phyloP scores from a whole-genome alignment of 495 filamentous ascomycete genomes.

The Daldinia grandis region DNA sequence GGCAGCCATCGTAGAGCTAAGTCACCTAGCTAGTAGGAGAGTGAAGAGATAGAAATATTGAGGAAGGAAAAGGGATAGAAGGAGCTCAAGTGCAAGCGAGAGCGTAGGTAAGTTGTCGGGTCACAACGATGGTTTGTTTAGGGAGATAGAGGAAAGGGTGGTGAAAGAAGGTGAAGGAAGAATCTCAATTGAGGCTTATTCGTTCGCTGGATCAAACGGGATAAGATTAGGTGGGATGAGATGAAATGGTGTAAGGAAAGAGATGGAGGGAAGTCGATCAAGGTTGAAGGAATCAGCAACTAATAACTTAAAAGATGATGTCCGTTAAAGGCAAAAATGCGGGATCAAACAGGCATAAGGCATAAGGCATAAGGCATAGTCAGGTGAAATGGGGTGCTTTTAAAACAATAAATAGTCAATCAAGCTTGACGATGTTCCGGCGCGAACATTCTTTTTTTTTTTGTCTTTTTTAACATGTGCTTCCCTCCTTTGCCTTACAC shows the following conservation, averaged over 20 bases:
- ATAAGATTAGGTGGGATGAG: background rate
- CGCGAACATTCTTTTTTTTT: conserved; percentile 9
- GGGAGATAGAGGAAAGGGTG: background rate
- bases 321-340: conserved; percentile 35
- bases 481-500: conserved; percentile 12
- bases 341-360: conserved; percentile 19
- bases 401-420: conserved; percentile 36
- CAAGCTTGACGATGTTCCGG: conserved; percentile 16
- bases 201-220: conserved; percentile 5
- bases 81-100: conserved; percentile 12
- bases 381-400: conserved; percentile 15
- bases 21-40: background rate
- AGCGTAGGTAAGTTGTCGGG: conserved; percentile 29
- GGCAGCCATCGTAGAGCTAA: conserved; percentile 47
- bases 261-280: conserved; percentile 15
- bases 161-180: conserved; percentile 6
- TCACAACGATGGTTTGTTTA: conserved; percentile 17
- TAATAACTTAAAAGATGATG: conserved; percentile 32
- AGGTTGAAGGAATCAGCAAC: conserved; percentile 32
- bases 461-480: conserved; percentile 43
- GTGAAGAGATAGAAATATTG: conserved; percentile 10
- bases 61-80: conserved; percentile 2
- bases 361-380: conserved; percentile 1
- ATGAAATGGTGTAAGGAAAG: background rate
- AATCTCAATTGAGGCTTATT: conserved; percentile 26